phyloP scores from a whole-genome alignment of 371 early-diverging fungal genomes.

The Saksenaea oblongispora region DNA sequence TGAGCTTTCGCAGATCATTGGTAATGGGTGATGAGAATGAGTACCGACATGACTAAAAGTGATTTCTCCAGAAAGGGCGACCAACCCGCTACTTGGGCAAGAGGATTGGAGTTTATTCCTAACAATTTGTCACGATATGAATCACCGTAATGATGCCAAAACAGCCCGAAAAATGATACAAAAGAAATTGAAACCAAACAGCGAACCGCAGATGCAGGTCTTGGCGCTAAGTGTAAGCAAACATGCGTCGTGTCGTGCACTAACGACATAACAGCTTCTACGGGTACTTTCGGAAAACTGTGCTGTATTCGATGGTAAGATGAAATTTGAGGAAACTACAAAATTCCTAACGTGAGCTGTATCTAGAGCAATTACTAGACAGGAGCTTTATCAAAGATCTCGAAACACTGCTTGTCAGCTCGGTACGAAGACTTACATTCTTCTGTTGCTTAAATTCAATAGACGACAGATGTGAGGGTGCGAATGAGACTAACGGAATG shows the following conservation, averaged over 20 bases:
- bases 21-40: no score
- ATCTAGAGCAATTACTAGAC: neutral
- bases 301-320: neutral
- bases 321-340: neutral
- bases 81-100: no score
- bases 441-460: no score
- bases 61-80: no score
- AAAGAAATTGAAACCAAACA: neutral
- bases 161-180: neutral
- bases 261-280: neutral
- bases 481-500: neutral
- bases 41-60: no score
- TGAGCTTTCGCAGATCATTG: no score
- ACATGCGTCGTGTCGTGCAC: neutral
- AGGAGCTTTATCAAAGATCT: neutral
- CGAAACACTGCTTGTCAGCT: neutral
- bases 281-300: neutral
- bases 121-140: neutral
- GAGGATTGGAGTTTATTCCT: neutral
- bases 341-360: neutral
- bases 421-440: neutral
- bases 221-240: neutral
- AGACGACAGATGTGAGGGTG: no score
- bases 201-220: neutral
- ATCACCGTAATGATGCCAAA: neutral